Percentiles rank a stretch among this genome's conserved stretches.
Evolutionary conservation across 2,329 filamentous ascomycete species (phyloP).

Genomic region (Fusarium napiforme): DNA sequence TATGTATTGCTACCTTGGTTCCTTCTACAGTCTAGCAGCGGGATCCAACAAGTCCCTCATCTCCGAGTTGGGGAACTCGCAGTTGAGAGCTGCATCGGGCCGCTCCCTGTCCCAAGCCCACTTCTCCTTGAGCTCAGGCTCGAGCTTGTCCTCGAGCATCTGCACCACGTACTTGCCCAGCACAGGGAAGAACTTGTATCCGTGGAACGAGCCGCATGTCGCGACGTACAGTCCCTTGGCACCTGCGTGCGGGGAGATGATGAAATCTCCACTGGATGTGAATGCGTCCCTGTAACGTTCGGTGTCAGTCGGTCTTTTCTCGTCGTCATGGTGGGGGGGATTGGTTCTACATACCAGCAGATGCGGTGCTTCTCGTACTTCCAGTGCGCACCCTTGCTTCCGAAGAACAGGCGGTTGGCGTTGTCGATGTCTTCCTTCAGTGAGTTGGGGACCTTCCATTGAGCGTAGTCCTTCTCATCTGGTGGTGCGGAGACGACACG

Average conservation of each 20-base stretch:
- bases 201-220: slow-evolving; percentile 73
- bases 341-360: slow-evolving; percentile 66
- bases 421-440: slow-evolving; percentile 69
- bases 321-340: background rate
- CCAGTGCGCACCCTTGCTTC: slow-evolving; percentile 64
- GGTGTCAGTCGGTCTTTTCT: slow-evolving; percentile 8
- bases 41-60: slow-evolving; percentile 62
- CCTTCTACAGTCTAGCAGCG: slow-evolving; percentile 43
- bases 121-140: slow-evolving; percentile 55
- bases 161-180: slow-evolving; percentile 71
- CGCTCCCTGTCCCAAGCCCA: slow-evolving; percentile 71
- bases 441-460: slow-evolving; percentile 68
- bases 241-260: slow-evolving; percentile 67
- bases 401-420: slow-evolving; percentile 68
- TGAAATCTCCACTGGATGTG: slow-evolving; percentile 69
- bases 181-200: slow-evolving; percentile 74
- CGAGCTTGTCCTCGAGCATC: slow-evolving; percentile 61
- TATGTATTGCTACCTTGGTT: background rate
- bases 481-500: slow-evolving; percentile 68
- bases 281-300: slow-evolving; percentile 69
- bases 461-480: slow-evolving; percentile 64
- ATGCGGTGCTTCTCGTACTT: slow-evolving; percentile 71
- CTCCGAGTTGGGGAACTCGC: slow-evolving; percentile 68
- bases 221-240: slow-evolving; percentile 68
- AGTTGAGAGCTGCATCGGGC: slow-evolving; percentile 62